These are phyloP conservation scores for Linum trigynum DNA, from an alignment of 345 rosid species.

Conservation along the genomic window DNA sequence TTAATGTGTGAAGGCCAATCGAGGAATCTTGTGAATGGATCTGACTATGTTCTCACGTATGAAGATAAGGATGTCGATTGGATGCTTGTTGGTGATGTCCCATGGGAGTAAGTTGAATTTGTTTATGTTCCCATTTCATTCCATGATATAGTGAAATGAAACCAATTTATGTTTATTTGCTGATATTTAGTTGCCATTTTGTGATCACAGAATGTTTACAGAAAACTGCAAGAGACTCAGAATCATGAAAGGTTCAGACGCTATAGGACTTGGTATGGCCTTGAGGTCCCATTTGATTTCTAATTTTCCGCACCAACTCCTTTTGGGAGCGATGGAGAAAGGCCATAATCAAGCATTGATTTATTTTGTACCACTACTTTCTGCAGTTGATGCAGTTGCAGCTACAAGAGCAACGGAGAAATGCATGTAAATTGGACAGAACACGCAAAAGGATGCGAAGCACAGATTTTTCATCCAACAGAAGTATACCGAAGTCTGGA, in stretches of 20 bases:
- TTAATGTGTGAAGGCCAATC: conserved; percentile 26
- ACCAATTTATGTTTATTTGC: no score
- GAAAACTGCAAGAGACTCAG: conserved; percentile 21
- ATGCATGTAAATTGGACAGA: conserved; percentile 19
- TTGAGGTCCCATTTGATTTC: no score
- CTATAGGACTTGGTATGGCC: conserved; percentile 28
- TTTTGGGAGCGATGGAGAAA: no score
- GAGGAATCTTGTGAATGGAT: conserved; percentile 39
- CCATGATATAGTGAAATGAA: no score
- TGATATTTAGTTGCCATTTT: neutral
- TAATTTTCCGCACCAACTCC: no score
- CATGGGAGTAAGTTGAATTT: conserved; percentile 25
- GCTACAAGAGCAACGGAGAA: conserved; percentile 49
- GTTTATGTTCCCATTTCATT: neutral
- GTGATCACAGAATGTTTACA: conserved; percentile 20
- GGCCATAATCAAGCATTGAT: no score
- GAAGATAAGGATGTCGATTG: no score
- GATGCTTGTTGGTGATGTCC: no score
- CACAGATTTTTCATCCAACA: no score
- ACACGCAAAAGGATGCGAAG: neutral
- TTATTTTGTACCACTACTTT: no score
- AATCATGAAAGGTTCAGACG: conserved; percentile 30
- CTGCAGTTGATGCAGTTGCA: conserved; percentile 11
- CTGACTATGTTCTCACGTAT: conserved; percentile 27
- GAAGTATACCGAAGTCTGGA: no score